Evolutionary conservation across 345 rosid species (phyloP).

Genomic region (Luvunga scandens): DNA sequence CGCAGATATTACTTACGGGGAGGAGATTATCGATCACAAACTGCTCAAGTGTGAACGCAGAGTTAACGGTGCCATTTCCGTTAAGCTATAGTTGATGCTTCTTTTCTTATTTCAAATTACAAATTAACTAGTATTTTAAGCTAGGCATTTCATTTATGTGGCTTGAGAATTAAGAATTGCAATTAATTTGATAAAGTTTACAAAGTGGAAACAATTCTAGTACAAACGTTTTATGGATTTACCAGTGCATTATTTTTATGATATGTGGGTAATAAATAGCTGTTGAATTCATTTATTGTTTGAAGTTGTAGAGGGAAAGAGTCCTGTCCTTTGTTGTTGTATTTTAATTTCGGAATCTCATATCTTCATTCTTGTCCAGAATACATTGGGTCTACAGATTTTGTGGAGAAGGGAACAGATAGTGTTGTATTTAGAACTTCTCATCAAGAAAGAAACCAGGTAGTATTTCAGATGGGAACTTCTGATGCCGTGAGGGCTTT

Average conservation of each 20-base stretch:
- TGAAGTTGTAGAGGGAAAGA: neutral
- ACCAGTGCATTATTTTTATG: no score
- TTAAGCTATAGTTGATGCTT: neutral
- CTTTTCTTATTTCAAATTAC: no score
- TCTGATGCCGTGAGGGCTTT: constrained; percentile 93
- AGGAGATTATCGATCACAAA: constrained; percentile 87
- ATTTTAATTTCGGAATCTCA: neutral
- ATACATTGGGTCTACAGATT: constrained; percentile 55
- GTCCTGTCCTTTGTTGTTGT: neutral
- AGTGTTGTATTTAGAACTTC: constrained; percentile 85
- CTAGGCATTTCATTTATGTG: neutral
- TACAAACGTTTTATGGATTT: neutral
- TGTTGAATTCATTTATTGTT: neutral
- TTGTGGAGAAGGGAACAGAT: constrained; percentile 84
- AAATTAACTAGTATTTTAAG: neutral
- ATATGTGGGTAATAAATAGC: neutral
- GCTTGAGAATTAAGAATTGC: neutral
- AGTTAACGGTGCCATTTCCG: constrained; percentile 45
- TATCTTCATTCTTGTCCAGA: constrained; percentile 38
- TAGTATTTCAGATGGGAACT: constrained; percentile 91
- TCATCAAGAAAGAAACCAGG: constrained; percentile 51
- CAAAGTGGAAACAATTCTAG: neutral
- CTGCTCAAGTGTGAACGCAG: constrained; percentile 70
- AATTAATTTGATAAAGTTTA: neutral
- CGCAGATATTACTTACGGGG: constrained; percentile 87